Base-by-base conservation (phyloP, 345 rosid genomes). In the Turritis glabra region DNA sequence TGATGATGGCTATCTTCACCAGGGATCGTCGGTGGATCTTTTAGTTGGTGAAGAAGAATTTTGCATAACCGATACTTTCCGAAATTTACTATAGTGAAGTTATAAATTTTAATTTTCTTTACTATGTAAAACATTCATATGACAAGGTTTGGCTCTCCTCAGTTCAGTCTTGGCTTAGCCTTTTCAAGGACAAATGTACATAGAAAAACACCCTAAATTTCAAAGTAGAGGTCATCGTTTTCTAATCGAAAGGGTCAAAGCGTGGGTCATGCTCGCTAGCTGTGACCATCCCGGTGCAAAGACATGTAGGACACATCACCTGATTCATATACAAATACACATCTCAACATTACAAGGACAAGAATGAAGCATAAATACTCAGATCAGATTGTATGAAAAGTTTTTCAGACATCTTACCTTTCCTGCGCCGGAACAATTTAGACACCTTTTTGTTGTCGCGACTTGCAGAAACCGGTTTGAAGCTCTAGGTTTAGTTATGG, bases 241-340 rank as follows among this genome's bases (percentile, higher is more conserved):
- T 41, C 58, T 76, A 88, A 77, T 90, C 90, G 17, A 90, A 90
- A 61, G 97, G 92, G 63, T 90, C 90, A 40, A 90, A 84, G 25
- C 97, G 84, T 0, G 87, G 94, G 80, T 90, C 94, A 46, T 90
- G 92, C 71, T 90, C 97, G 8, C 94, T 87, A 60, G 94, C 97
- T 74, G 88, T 88, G 73, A 85, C 43, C 92, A 86, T 87, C 69
- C 97, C 94, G 0, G 97, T 90, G 78, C 97, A 90, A 35, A 90
- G 86, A 83, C 97, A 90, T n/a, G 94, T 88, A 18, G 97, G 94
- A 76, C 94, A 90, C 97, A 91, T 91, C 60, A 89, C 97, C 97
- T 89, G 79, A 51, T 53, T 61, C 21, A n/a, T 10, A 65, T 72
- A 41, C 18, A 71, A 51, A 44, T 17, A 62, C 44, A 74, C 26